Evolutionary conservation across 2,329 filamentous ascomycete species (phyloP), one percentile per base, ranked within the genome.

Genomic region (Aureobasidium subglaciale): DNA sequence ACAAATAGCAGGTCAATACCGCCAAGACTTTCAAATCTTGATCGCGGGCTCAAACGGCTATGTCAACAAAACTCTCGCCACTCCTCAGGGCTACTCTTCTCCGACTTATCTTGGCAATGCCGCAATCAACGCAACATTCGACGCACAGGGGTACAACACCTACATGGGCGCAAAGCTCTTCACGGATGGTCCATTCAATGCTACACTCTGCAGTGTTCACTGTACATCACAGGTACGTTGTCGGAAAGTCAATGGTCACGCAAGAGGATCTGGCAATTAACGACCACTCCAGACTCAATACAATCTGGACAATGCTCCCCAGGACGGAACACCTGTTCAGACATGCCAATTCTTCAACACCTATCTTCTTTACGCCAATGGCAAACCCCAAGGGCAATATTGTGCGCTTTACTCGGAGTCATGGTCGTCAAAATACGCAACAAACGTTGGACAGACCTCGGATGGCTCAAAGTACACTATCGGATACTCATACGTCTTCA

Each of bases 321-420:
- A n/a, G 2, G 41, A 45, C 22, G 41, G 41, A 0, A 30, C 15
- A 4, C 2, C n/a, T 16, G 56, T 40, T 18, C 58, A 56, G 27
- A 53, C 46, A 1, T 63, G 61, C 49, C 32, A 22, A 30, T 64
- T 64, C 66, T 70, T 73, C 62, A 71, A 70, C 40, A 63, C 68
- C 0, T 75, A 71, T 58, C 61, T 74, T 48, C 56, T 73, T 16
- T 63, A 64, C 50, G 67, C 66, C 63, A 72, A 73, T 59, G 67
- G 67, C 7, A 49, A 56, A 20, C 61, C 68, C 2, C 56, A 66
- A 29, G 71, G 71, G 10, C 69, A 69, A 16, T 68, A 70, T 56
- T 75, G 72, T 61, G 60, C 66, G 20, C 52, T 75, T 45, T 75
- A 72, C 62, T 56, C 59, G 10, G 45, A 58, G 20, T 20, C 40